phyloP scores from a whole-genome alignment of 345 rosid species.

The Raphanus raphanistrum region DNA sequence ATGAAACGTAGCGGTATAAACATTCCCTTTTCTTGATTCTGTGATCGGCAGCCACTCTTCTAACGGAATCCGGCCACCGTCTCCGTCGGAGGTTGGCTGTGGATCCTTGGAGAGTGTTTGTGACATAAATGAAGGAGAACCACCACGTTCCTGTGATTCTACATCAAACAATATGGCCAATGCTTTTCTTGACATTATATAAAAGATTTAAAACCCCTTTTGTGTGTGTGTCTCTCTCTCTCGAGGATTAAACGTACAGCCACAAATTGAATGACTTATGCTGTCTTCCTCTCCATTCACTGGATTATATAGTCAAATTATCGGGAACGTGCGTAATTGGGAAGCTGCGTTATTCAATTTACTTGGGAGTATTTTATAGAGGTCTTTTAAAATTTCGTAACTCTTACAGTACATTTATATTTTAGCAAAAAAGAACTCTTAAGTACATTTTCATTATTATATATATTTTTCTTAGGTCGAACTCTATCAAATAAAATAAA shows the following conservation, averaged over 20 bases:
- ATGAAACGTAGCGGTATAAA: conserved; percentile 76
- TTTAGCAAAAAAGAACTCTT: neutral
- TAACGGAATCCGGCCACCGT: conserved; percentile 26
- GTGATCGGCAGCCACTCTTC: conserved; percentile 85
- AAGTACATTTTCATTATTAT: neutral
- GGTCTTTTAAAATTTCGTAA: neutral
- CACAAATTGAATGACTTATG: neutral
- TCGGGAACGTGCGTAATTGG: neutral
- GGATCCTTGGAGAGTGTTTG: conserved; percentile 23
- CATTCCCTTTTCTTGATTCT: conserved; percentile 82
- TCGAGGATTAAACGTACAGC: neutral
- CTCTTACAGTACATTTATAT: neutral
- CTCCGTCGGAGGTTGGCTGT: conserved; percentile 26
- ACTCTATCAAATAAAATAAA: neutral
- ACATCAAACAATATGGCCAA: conserved; percentile 10
- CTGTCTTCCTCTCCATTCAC: neutral
- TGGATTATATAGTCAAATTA: conserved; percentile 9
- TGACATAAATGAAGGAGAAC: conserved; percentile 33
- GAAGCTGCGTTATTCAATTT: neutral
- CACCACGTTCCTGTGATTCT: conserved; percentile 34
- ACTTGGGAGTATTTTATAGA: neutral
- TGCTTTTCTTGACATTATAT: conserved; percentile 16
- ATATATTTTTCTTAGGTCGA: neutral
- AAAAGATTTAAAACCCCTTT: neutral
- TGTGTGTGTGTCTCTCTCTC: conserved; percentile 1